These are phyloP conservation scores for Exidia glandulosa DNA, from an alignment of 768 basidiomycete genomes.

Conservation along the genomic window DNA sequence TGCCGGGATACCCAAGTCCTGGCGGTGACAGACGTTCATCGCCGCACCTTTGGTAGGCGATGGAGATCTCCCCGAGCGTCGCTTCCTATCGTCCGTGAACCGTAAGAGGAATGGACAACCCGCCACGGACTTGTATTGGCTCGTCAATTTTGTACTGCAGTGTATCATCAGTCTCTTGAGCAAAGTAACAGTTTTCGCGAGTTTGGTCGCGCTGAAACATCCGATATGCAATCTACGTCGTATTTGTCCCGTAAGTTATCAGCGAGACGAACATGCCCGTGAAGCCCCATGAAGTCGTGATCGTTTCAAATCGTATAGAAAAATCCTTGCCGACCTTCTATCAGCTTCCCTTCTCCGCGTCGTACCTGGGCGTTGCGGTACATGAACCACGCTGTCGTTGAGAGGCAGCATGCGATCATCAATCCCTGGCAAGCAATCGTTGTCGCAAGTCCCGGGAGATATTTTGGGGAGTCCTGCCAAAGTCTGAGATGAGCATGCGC, in stretches of 20 bases:
- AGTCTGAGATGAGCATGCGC: background rate
- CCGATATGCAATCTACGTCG: too few relatives aligned
- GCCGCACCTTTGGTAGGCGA: background rate
- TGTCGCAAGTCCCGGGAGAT: constrained; percentile 7
- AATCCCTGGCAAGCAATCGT: constrained; percentile 8
- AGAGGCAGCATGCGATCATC: constrained; percentile 3
- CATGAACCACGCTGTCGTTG: constrained; percentile 7
- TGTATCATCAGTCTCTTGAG: too few relatives aligned
- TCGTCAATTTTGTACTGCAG: too few relatives aligned
- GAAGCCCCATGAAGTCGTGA: too few relatives aligned
- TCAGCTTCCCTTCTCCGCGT: background rate
- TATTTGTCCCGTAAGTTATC: too few relatives aligned
- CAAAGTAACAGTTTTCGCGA: too few relatives aligned
- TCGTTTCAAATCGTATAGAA: constrained; percentile 11
- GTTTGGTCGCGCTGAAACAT: too few relatives aligned
- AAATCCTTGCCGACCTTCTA: constrained; percentile 11
- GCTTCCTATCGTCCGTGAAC: too few relatives aligned
- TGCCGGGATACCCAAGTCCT: background rate
- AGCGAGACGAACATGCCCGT: too few relatives aligned
- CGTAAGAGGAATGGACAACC: too few relatives aligned
- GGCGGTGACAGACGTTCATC: background rate
- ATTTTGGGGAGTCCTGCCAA: constrained; percentile 8
- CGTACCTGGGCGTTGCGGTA: constrained; percentile 7
- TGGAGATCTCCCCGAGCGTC: background rate
- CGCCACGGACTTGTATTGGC: too few relatives aligned